phyloP scores from a whole-genome alignment of 495 filamentous ascomycete genomes.

The Neurospora sp. region DNA sequence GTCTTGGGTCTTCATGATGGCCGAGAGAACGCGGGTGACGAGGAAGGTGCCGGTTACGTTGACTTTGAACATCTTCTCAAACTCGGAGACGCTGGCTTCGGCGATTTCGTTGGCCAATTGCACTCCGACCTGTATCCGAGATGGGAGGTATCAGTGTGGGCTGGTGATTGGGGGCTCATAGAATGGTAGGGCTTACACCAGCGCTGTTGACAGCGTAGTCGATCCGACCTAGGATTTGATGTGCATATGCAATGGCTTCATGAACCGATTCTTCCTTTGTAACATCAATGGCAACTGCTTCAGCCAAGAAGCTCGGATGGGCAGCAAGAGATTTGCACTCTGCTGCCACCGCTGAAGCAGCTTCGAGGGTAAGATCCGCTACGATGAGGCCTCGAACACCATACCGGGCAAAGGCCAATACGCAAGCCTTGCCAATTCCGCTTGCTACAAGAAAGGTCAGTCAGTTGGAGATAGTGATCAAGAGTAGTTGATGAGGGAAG shows the following conservation, averaged over 20 bases:
- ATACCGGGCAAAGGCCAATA: not conserved
- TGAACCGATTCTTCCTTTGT: not conserved
- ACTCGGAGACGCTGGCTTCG: not conserved
- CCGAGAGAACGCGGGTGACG: not conserved
- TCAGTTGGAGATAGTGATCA: too few species aligned
- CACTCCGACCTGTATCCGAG: not conserved
- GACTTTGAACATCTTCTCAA: not conserved
- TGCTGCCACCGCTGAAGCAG: not conserved
- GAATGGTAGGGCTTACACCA: not conserved
- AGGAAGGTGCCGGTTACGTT: not conserved
- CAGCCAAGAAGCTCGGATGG: not conserved
- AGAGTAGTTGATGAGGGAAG: too few species aligned
- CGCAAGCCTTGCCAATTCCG: not conserved
- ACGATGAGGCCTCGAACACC: not conserved
- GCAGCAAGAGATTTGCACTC: not conserved
- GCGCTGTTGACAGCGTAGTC: not conserved
- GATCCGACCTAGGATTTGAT: not conserved
- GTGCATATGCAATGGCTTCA: not conserved
- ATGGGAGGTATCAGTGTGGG: not conserved
- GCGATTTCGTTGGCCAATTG: not conserved
- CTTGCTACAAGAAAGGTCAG: not conserved
- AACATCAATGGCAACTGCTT: not conserved
- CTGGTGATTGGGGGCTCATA: not conserved
- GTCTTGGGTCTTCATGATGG: not conserved
- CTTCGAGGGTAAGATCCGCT: not conserved